A percentile compares a stretch with the other conserved stretches of the same genome.
Evolutionary conservation across 495 filamentous ascomycete genomes (phyloP).

Genomic region (Neurospora africana): DNA sequence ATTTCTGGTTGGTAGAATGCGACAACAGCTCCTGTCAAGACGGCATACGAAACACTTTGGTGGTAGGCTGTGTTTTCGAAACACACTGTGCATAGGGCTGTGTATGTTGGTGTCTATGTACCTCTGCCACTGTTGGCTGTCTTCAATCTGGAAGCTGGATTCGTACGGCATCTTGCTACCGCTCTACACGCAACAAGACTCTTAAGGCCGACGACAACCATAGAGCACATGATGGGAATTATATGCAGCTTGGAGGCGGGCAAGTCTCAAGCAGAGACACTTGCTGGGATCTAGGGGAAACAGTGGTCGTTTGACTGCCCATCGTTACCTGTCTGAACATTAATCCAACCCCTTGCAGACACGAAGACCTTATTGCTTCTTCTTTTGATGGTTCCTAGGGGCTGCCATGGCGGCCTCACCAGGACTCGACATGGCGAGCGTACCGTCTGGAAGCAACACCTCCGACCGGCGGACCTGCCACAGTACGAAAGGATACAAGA

Average conservation of each 20-base stretch:
- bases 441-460: conserved; percentile 22
- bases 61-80: neutral
- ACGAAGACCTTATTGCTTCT: neutral
- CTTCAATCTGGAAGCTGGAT: neutral
- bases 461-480: conserved; percentile 22
- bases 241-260: neutral
- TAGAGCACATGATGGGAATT: neutral
- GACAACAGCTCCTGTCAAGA: neutral
- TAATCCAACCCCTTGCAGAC: neutral
- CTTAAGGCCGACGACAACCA: neutral
- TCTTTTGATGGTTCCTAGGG: neutral
- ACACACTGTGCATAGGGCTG: neutral
- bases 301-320: neutral
- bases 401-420: neutral
- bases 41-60: neutral
- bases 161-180: neutral
- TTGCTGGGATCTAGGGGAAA: neutral
- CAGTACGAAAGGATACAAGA: conserved; percentile 29
- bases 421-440: conserved; percentile 1
- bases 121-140: neutral
- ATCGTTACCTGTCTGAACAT: neutral
- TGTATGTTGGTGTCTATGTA: neutral
- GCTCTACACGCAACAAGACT: neutral
- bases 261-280: neutral
- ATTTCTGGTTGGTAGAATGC: neutral